These are phyloP conservation scores for Kodamaea fungicola DNA, from an alignment of 1,139 yeast genomes.

Conservation along the genomic window DNA sequence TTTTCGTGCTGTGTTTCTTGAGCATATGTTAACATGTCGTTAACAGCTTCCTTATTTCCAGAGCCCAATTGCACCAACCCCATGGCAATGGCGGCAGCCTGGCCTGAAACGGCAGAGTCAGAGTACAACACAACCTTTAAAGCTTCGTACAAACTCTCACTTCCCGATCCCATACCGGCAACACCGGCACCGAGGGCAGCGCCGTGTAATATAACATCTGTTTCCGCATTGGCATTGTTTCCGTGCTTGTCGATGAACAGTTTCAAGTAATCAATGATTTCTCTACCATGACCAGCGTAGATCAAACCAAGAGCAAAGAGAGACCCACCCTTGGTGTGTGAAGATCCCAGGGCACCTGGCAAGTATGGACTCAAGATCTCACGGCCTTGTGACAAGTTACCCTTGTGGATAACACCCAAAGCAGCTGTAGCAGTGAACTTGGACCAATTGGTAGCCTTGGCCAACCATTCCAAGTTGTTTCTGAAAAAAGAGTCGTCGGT, in stretches of 20 bases:
- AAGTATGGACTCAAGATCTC: constrained; percentile 85
- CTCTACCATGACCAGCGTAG: constrained; percentile 95
- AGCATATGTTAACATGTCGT: constrained; percentile 88
- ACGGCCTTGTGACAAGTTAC: constrained; percentile 88
- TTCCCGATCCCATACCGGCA: constrained; percentile 92
- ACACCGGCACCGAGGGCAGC: constrained; percentile 95
- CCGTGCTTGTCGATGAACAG: constrained; percentile 69
- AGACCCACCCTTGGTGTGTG: constrained; percentile 95
- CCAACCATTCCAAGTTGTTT: constrained; percentile 90
- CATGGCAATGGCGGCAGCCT: constrained; percentile 95
- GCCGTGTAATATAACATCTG: constrained; percentile 90
- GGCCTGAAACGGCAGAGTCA: constrained; percentile 93
- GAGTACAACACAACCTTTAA: constrained; percentile 81
- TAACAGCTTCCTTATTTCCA: constrained; percentile 67
- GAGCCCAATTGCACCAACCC: constrained; percentile 95
- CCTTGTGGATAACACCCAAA: constrained; percentile 94
- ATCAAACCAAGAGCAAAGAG: constrained; percentile 89
- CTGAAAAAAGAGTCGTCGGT: constrained; percentile 92
- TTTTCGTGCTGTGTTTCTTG: constrained; percentile 96
- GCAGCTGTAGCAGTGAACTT: constrained; percentile 98
- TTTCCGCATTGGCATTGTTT: constrained; percentile 66
- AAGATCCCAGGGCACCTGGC: constrained; percentile 76
- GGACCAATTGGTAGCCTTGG: constrained; percentile 97
- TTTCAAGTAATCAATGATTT: constrained; percentile 77
- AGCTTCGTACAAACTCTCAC: constrained; percentile 72